Evolutionary conservation across 768 basidiomycete species (phyloP), one percentile per base, ranked within the genome.

Genomic region (Lactifluus volemus): DNA sequence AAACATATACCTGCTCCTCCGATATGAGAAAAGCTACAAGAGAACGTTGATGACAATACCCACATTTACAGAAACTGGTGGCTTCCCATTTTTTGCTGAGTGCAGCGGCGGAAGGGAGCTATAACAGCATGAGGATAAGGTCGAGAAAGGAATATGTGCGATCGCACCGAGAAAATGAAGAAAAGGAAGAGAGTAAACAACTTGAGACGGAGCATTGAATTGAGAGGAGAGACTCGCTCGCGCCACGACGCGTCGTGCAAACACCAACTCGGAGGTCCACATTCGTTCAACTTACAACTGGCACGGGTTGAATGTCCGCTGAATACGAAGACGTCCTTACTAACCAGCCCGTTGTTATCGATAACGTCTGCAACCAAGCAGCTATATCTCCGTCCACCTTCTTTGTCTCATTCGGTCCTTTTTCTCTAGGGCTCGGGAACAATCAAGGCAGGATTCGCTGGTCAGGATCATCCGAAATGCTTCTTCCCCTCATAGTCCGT

Each of bases 401-500:
- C 53, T 47, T 59, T 68, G 61, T 60, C 66, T 70, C 63, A 65
- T 67, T 70, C 68, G 69, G 65, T 65, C 59, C 36, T 32, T 44
- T n/a, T 38, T 52, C 60, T 55, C n/a, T 72, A 98, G 93, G 97
- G 97, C 63, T 97, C 96, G 59, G 97, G 97, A 32, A 93, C 92
- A 25, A 96, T 99, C 73, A 99, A 98, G 75, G 97, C 97, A 62
- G 97, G 97, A 44, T 99, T 99, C 71, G 97, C 97, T 56, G 97
- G 97, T 49, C 91, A 98, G 75, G 96, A 98, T 74, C 94, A 97
- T 72, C 97, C 97, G 47, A 97, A 97, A 82, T 98, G 95, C 72
- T 98, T 95, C 81, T 98, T 98, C 70, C 95, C 97, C 64, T 97
- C 94, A 65, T 98, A 93, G 95, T 97, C 76, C 77, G 93, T 84